These are phyloP conservation scores for Sclerotinia borealis DNA, from an alignment of 2,329 filamentous ascomycete genomes.

Conservation along the genomic window DNA sequence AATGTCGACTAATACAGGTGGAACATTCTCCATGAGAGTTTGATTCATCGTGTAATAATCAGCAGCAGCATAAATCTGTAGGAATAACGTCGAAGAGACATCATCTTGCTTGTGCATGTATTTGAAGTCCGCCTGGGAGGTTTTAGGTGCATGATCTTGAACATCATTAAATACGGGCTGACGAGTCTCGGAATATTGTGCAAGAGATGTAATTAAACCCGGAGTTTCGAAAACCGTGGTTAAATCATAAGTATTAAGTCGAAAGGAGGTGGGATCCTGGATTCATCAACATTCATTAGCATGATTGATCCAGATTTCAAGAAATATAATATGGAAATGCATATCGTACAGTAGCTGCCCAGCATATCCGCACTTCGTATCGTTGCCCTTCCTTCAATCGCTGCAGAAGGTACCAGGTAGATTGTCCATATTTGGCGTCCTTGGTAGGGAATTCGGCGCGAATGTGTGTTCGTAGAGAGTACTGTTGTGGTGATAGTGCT, in stretches of 20 bases:
- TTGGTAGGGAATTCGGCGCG: constrained; percentile 60
- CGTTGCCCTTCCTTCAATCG: constrained; percentile 63
- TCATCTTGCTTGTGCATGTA: constrained; percentile 15
- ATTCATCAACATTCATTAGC: constrained; percentile 16
- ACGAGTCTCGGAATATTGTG: constrained; percentile 50
- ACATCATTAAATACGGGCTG: constrained; percentile 31
- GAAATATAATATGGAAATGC: background rate
- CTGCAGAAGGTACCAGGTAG: constrained; percentile 76
- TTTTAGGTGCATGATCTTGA: constrained; percentile 16
- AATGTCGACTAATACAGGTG: constrained; percentile 69
- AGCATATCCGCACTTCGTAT: constrained; percentile 91
- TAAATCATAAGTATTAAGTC: constrained; percentile 58
- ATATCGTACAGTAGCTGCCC: constrained; percentile 76
- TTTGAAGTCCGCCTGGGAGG: background rate
- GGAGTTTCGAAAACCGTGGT: constrained; percentile 55
- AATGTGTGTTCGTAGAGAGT: constrained; percentile 56
- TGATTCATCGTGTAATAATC: constrained; percentile 77
- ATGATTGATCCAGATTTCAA: background rate
- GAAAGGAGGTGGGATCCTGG: constrained; percentile 82
- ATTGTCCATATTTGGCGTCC: constrained; percentile 46
- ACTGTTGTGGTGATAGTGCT: constrained; percentile 52
- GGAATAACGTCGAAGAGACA: constrained; percentile 31
- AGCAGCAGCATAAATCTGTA: constrained; percentile 69
- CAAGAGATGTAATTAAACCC: constrained; percentile 59
- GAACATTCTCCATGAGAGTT: constrained; percentile 68